Evolutionary conservation across 129 eudicot genomes (phyloP).

Genomic region (Flaveria bidentis): DNA sequence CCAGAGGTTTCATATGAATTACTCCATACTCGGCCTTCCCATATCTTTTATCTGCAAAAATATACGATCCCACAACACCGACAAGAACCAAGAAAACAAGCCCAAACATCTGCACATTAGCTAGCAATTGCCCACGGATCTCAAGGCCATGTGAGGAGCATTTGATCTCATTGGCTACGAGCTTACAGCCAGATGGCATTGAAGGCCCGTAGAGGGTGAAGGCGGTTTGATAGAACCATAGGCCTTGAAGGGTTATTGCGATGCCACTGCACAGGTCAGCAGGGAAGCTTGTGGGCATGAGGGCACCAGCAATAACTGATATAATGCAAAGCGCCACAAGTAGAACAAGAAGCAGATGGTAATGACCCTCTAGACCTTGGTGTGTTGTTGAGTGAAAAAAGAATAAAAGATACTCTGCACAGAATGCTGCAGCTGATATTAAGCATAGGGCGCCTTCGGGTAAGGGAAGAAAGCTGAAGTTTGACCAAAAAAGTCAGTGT

Average conservation of each 20-base stretch:
- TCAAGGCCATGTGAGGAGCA: constrained; percentile 54
- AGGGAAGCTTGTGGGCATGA: constrained; percentile 82
- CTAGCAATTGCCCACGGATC: constrained; percentile 75
- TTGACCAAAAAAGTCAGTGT: constrained; percentile 23
- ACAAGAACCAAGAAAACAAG: constrained; percentile 58
- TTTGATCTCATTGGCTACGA: constrained; percentile 41
- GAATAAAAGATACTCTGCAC: constrained; percentile 84
- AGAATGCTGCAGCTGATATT: constrained; percentile 78
- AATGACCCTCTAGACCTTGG: constrained; percentile 87
- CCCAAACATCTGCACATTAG: constrained; percentile 77
- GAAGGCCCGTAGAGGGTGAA: constrained; percentile 85
- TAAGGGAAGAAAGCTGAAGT: constrained; percentile 72
- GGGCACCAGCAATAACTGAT: constrained; percentile 58
- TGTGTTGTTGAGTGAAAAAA: constrained; percentile 89
- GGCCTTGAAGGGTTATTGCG: constrained; percentile 85
- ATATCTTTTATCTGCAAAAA: constrained; percentile 48
- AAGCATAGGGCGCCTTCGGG: constrained; percentile 79
- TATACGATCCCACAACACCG: constrained; percentile 54
- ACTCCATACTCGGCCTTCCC: constrained; percentile 29
- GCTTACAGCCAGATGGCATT: constrained; percentile 81
- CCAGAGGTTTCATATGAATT: constrained; percentile 34
- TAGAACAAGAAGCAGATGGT: constrained; percentile 80
- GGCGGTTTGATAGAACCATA: constrained; percentile 95
- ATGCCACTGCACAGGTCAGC: constrained; percentile 71
- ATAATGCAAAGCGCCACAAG: constrained; percentile 71